These are phyloP conservation scores for Chalaropsis ovoidea DNA, from an alignment of 2,329 filamentous ascomycete genomes.

Conservation along the genomic window DNA sequence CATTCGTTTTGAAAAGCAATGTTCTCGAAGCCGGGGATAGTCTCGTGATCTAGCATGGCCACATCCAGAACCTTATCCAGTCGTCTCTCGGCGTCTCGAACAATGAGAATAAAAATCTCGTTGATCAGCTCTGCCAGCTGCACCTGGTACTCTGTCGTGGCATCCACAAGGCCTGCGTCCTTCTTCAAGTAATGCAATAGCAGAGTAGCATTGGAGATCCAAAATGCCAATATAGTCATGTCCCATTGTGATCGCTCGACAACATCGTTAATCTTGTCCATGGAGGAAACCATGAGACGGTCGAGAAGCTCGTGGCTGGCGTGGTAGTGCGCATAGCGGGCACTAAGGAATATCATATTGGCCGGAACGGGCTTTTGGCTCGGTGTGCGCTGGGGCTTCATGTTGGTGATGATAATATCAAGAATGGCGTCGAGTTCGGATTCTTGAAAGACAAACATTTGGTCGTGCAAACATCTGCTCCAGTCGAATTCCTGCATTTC, in stretches of 20 bases:
- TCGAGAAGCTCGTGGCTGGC: constrained; percentile 74
- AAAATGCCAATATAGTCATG: constrained; percentile 98
- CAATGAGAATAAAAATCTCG: constrained; percentile 96
- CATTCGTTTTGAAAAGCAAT: constrained; percentile 97
- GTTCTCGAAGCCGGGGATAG: constrained; percentile 92
- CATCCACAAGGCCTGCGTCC: constrained; percentile 67
- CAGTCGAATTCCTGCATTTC: constrained; percentile 93
- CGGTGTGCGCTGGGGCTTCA: constrained; percentile 90
- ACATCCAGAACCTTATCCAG: constrained; percentile 91
- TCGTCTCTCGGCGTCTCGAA: constrained; percentile 85
- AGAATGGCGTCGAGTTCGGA: constrained; percentile 83
- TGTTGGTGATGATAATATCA: constrained; percentile 92
- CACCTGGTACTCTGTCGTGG: constrained; percentile 80
- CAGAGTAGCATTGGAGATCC: constrained; percentile 94
- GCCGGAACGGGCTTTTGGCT: constrained; percentile 97
- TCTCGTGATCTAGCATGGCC: constrained; percentile 95
- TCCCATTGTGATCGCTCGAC: constrained; percentile 97
- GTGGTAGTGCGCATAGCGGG: constrained; percentile 93
- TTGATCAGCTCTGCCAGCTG: constrained; percentile 92
- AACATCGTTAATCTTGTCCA: constrained; percentile 93
- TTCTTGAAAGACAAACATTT: constrained; percentile 99
- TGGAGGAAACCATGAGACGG: constrained; percentile 70
- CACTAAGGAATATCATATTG: constrained; percentile 92
- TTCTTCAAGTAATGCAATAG: constrained; percentile 97
- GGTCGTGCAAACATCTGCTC: constrained; percentile 87